These are phyloP conservation scores for Trichophyton schoenleinii DNA, from an alignment of 2,329 filamentous ascomycete species.

Conservation along the genomic window DNA sequence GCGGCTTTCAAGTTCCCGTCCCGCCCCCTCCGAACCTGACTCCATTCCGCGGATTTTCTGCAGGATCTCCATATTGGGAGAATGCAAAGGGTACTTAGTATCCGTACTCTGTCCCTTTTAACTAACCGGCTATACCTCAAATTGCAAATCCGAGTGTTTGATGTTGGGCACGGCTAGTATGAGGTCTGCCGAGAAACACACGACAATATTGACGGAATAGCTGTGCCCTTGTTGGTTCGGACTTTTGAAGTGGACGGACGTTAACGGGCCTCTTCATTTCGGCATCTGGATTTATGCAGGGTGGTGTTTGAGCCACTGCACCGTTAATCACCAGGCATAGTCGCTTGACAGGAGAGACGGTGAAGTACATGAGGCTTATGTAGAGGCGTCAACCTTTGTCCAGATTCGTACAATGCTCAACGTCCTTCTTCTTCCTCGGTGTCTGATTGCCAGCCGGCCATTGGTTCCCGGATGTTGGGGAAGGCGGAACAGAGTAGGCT, in stretches of 20 bases:
- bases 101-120: no score
- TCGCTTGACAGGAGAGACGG: not conserved
- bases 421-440: not conserved
- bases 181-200: no score
- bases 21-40: not conserved
- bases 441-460: not conserved
- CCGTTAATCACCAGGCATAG: not conserved
- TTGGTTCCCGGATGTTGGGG: not conserved
- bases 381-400: not conserved
- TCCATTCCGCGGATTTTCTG: not conserved
- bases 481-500: not conserved
- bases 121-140: no score
- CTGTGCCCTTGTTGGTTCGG: not conserved
- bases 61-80: not conserved
- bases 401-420: not conserved
- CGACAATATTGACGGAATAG: no score
- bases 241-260: not conserved
- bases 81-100: not conserved
- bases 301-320: not conserved
- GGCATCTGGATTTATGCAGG: not conserved
- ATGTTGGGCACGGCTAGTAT: no score
- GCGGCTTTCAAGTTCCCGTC: not conserved
- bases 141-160: not conserved
- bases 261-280: not conserved
- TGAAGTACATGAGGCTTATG: not conserved